Conservation (phyloP, 495 filamentous ascomycete genomes). For the Aspergillus conjunctus region DNA sequence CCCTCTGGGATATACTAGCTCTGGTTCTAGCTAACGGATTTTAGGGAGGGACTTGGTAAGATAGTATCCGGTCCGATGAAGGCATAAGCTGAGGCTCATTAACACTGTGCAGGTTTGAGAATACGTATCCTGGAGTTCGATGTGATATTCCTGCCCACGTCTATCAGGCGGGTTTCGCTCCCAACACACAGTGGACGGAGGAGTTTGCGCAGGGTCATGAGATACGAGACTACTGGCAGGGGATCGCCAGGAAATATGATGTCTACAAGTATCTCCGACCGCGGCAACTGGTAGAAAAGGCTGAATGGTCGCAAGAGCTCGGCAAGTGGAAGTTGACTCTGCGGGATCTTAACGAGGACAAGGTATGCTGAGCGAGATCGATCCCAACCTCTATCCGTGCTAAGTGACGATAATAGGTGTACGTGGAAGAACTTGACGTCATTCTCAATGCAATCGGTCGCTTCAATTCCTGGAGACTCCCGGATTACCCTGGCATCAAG, state of each 20-base stretch:
- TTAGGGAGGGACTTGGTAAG: slow-evolving; percentile 55
- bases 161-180: slow-evolving; percentile 67
- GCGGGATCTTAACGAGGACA: slow-evolving; percentile 36
- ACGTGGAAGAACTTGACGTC: slow-evolving; percentile 57
- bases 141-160: slow-evolving; percentile 73
- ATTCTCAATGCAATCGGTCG: slow-evolving; percentile 61
- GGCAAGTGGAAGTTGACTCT: slow-evolving; percentile 55
- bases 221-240: slow-evolving; percentile 67
- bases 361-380: slow-evolving; percentile 26
- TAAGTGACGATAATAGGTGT: slow-evolving; percentile 38
- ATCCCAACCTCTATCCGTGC: too few relatives aligned
- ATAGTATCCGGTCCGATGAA: not conserved
- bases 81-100: not conserved
- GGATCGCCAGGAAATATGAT: slow-evolving; percentile 60
- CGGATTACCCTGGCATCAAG: slow-evolving; percentile 53
- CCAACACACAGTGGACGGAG: slow-evolving; percentile 67
- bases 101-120: slow-evolving; percentile 44
- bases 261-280: slow-evolving; percentile 58
- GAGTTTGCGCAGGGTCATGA: slow-evolving; percentile 65
- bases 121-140: slow-evolving; percentile 60
- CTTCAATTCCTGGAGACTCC: slow-evolving; percentile 58
- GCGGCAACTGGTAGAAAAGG: slow-evolving; percentile 51
- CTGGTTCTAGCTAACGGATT: not conserved
- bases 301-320: slow-evolving; percentile 54
- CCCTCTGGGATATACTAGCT: not conserved